Evolutionary conservation across 306 rosid genomes (phyloP).

Genomic region (Lablab purpureus): DNA sequence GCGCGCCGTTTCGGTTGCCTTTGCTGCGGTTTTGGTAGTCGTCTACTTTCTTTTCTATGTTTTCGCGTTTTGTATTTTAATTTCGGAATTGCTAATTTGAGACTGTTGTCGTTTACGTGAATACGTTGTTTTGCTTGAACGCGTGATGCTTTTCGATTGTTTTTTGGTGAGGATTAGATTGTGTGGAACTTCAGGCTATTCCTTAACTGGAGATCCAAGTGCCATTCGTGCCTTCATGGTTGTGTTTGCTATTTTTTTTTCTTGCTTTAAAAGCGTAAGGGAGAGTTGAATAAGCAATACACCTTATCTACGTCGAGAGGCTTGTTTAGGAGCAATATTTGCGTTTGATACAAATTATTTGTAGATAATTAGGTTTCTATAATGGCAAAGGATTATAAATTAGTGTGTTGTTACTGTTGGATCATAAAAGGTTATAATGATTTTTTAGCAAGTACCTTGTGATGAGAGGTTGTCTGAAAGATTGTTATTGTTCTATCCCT

Average conservation of each 20-base stretch:
- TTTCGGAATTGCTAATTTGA: not conserved
- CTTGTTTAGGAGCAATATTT: not conserved
- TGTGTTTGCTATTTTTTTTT: not conserved
- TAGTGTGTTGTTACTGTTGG: not conserved
- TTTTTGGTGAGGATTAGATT: conserved; percentile 15
- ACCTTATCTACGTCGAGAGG: not conserved
- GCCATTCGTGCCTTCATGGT: not conserved
- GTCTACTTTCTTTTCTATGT: not conserved
- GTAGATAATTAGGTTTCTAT: conserved; percentile 26
- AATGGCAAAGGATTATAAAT: conserved; percentile 3
- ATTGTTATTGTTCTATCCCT: conserved; percentile 3
- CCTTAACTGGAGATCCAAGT: not conserved
- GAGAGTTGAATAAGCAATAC: not conserved
- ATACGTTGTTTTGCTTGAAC: not conserved
- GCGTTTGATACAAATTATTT: conserved; percentile 12
- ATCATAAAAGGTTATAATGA: not conserved
- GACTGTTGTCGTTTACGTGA: conserved; percentile 15
- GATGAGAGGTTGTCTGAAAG: conserved; percentile 3
- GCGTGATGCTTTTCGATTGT: conserved; percentile 1
- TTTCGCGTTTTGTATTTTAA: conserved; percentile 7
- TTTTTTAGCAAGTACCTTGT: conserved; percentile 5
- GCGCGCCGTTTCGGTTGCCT: conserved; percentile 64
- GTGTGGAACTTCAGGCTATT: not conserved
- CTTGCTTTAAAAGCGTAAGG: no score
- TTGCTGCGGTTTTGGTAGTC: conserved; percentile 78